Base-by-base conservation (phyloP, 768 basidiomycete genomes). In the Naganishia kalamii region DNA sequence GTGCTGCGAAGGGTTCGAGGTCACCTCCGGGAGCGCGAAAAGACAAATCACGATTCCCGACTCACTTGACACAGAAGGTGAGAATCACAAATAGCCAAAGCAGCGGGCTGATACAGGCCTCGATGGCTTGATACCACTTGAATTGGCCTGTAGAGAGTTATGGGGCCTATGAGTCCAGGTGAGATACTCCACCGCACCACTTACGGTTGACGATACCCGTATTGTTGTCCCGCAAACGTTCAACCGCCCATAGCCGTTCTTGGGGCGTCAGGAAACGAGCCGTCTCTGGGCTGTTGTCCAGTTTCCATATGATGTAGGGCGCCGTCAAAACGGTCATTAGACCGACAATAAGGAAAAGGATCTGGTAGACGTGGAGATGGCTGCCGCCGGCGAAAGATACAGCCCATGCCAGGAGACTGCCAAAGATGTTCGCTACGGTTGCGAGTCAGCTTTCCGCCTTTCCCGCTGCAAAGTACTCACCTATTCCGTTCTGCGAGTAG, bases 281-380 rank as follows among this genome's bases (percentile, higher is more conserved):
- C 21, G 33, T 60, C 3, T 63, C 69, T n/a, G 69, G 69, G 47
- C 62, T 66, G 65, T 70, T 67, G 32, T 68, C 63, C 11, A 70
- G 35, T 50, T 62, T 29, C 52, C 52, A 54, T 8, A 4, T n/a
- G 52, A 32, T 37, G 35, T 27, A 75, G 32, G 10, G n/a, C n/a
- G n/a, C 78, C 41, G 75, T 77, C 27, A 76, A 74, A 21, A 81
- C 71, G 7, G 81, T 82, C 23, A 81, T 65, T 1, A 80, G 67
- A 4, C 82, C 82, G 52, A 80, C 80, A 71, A 82, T 81, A 5
- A 82, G 72, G 71, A 82, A 83, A 13, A 82, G 81, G 30, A 75
- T 75, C 52, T 54, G 81, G 65, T 82, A 83, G 17, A 80, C 75
- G 49, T 75, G 69, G 5, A 82, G 71, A 0, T 70, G 65, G 50